Evolutionary conservation across 106 monocot genomes (phyloP), one percentile per base, ranked within the genome.

Genomic region (Allium fistulosum): DNA sequence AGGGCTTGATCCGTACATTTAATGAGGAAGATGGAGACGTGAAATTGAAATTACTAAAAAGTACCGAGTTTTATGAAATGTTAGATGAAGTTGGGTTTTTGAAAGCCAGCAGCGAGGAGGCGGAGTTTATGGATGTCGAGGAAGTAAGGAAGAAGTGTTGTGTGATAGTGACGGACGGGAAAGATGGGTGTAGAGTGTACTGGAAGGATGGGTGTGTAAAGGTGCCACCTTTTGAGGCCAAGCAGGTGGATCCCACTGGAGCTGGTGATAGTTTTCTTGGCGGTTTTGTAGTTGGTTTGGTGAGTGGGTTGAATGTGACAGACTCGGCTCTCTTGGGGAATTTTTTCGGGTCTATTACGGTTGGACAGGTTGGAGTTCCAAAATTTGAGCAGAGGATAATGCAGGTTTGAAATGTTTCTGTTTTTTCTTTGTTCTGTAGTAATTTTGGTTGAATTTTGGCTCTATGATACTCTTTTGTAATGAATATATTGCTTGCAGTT

Each of bases 211-310:
- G 84, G 57, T 84, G 89, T 58, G 48, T 84, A 9, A 76, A 58
- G 9, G 80, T 97, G 6, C 73, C 83, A 9, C 69, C 96, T 3
- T 92, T 97, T 53, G 82, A 63, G 4, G 80, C 82, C 8, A 65
- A 67, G 5, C 79, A 92, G 82, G 51, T 97, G 48, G 96, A 92
- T 74, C 92, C 92, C 8, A 97, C 92, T 1, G 92, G 96, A 22
- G 96, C 92, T 0, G 96, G 92, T 7, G 96, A 97, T 69, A 89
- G 92, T 61, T 97, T 97, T 68, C 63, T 97, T 57, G 92, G 86
- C 9, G 96, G 89, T 1, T 83, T 97, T 49, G 84, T 82, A 0
- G 72, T 70, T 3, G 96, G 88, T 9, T 17, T 97, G 28, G 49
- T 79, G 46, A 79, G 86, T 61, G 92, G 96, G 4, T 53, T 92